Conservation (phyloP, 2,329 filamentous ascomycete species). For the Monosporascus sp. region DNA sequence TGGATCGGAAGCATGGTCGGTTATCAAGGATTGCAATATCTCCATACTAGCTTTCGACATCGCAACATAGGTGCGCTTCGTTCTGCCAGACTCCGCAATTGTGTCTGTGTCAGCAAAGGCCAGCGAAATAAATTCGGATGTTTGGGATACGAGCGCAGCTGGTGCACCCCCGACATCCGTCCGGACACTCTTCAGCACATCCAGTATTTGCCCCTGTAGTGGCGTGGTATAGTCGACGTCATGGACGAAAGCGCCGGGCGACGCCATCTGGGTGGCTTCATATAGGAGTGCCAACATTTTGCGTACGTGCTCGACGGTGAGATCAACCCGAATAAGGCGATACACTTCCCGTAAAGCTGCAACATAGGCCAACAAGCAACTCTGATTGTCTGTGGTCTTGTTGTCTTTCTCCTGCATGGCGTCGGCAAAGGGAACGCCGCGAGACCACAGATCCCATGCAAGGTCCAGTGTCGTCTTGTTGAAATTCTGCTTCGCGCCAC, state of each 20-base stretch:
- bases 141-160: conserved; percentile 60
- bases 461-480: conserved; percentile 50
- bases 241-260: conserved; percentile 59
- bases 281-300: conserved; percentile 68
- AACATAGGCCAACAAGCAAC: conserved; percentile 80
- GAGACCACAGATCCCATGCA: conserved; percentile 66
- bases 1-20: conserved; percentile 53
- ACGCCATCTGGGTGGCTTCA: conserved; percentile 65
- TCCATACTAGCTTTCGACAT: conserved; percentile 78
- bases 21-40: conserved; percentile 57
- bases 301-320: conserved; percentile 57
- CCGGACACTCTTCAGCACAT: conserved; percentile 61
- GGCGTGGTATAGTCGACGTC: conserved; percentile 70
- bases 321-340: conserved; percentile 58
- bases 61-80: conserved; percentile 77
- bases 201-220: conserved; percentile 64
- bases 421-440: conserved; percentile 51
- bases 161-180: conserved; percentile 61
- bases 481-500: conserved; percentile 37
- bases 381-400: conserved; percentile 62
- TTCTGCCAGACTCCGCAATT: conserved; percentile 27
- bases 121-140: conserved; percentile 66
- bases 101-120: conserved; percentile 48
- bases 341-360: conserved; percentile 73
- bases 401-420: conserved; percentile 32